Percentiles rank a stretch among this genome's conserved stretches.
phyloP scores from a whole-genome alignment of 129 eudicot genomes.

The Saussurea involucrata region DNA sequence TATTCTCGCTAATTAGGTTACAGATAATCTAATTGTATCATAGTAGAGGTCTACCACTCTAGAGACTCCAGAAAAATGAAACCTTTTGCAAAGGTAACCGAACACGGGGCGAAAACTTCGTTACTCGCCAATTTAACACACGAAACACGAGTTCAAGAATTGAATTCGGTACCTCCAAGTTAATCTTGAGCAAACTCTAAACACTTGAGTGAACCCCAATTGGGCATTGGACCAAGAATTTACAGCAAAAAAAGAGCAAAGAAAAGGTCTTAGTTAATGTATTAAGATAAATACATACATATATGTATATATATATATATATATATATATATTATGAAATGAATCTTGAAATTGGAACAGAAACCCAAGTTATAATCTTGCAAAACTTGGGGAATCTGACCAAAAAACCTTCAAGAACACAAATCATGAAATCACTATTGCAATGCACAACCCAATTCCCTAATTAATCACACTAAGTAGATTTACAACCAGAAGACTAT shows the following conservation, averaged over 20 bases:
- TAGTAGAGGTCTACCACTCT: too few species aligned
- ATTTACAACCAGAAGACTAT: neutral
- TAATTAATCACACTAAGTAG: neutral
- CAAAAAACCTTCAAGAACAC: neutral
- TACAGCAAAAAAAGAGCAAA: neutral
- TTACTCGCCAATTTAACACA: neutral
- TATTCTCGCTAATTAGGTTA: too few species aligned
- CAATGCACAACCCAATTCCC: constrained; percentile 9
- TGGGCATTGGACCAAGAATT: neutral
- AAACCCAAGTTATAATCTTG: constrained; percentile 9
- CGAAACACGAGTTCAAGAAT: neutral
- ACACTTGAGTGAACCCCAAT: neutral
- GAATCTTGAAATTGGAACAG: too few species aligned
- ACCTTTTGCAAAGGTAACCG: too few species aligned
- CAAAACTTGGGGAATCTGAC: constrained; percentile 1
- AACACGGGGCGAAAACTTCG: neutral
- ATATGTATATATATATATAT: too few species aligned
- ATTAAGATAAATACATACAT: neutral
- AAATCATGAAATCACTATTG: neutral
- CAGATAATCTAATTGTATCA: too few species aligned
- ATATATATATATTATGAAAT: too few species aligned
- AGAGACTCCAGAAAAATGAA: too few species aligned
- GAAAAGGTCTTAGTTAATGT: neutral
- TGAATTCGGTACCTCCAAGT: neutral
- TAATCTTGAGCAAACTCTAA: neutral